Conservation (phyloP, 352 stramenopile species). For the Stephanocyclus meneghinianus region DNA sequence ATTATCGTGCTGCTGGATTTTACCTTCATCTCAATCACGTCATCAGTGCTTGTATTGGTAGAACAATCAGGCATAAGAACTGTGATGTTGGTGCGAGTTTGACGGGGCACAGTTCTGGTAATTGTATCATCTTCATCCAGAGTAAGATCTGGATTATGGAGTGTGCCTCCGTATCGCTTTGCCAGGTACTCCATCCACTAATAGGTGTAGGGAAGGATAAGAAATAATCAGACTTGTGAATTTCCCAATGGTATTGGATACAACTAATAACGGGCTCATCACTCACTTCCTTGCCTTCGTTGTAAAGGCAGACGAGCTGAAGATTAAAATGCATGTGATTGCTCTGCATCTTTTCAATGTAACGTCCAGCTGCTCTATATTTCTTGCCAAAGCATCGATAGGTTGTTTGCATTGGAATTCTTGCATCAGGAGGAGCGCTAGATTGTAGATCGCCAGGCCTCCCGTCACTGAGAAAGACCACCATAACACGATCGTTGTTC, state of each 20-base stretch:
- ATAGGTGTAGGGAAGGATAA: neutral
- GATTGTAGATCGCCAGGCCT: neutral
- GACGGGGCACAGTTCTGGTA: neutral
- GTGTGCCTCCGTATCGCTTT: conserved; percentile 1
- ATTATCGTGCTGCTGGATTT: conserved; percentile 7
- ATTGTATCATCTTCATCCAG: conserved; percentile 3
- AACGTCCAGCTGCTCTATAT: conserved; percentile 1
- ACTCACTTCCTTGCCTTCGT: conserved; percentile 4
- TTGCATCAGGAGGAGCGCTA: neutral
- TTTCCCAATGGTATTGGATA: neutral
- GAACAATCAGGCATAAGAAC: neutral
- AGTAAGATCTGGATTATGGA: conserved; percentile 18
- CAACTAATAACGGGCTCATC: neutral
- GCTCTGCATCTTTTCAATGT: conserved; percentile 14
- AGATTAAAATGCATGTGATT: conserved; percentile 8
- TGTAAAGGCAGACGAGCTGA: conserved; percentile 15
- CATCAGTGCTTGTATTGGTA: neutral
- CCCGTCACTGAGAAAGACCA: conserved; percentile 13
- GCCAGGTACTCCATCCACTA: conserved; percentile 17
- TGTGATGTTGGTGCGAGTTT: neutral
- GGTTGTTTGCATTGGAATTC: conserved; percentile 1
- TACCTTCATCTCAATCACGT: conserved; percentile 11
- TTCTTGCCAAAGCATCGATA: neutral
- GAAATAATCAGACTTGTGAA: neutral
- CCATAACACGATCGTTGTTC: neutral